Evolutionary conservation across 139 green algal genomes (phyloP), one percentile per base, ranked within the genome.

Genomic region (Coelastrella sp.): DNA sequence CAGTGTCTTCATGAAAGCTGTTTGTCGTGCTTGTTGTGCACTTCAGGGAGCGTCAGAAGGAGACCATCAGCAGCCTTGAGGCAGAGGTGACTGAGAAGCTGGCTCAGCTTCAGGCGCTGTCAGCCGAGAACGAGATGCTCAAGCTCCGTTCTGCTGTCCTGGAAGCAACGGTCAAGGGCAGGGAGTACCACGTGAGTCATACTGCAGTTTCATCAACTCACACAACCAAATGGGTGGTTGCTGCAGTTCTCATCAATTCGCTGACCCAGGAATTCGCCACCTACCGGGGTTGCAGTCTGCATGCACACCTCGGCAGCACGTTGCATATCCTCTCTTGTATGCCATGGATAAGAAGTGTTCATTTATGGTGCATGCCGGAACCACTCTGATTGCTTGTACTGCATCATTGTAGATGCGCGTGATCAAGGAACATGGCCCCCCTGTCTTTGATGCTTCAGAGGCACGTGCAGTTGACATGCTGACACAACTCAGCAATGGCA

Each of bases 141-240:
- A 82, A 82, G 53, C 75, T 82, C 34, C 51, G 75, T 4, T 57
- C 35, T 21, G 53, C 75, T 23, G 75, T 82, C 34, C 51, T 82
- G 75, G 75, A 82, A 53, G 75, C 75, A 5, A 53, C 53, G 0
- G 53, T 71, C 23, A 69, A 53, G 35, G 75, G 75, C 53, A 71
- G 75, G 25, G 75, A 82, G 75, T 82, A 82, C 15, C 75, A 82
- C n/a, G 75, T 82, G 53, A 60, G 75, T n/a, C n/a, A n/a, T n/a
- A n/a, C n/a, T n/a, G n/a, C n/a, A n/a, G n/a, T n/a, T n/a, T n/a
- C n/a, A n/a, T n/a, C n/a, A n/a, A n/a, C n/a, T n/a, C n/a, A n/a
- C n/a, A n/a, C n/a, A n/a, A n/a, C n/a, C n/a, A n/a, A n/a, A n/a
- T n/a, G n/a, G n/a, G n/a, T n/a, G n/a, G n/a, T n/a, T n/a, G n/a